Base-by-base conservation (phyloP, 169 alveolate genomes). In the Cryptosporidium meleagridis region DNA sequence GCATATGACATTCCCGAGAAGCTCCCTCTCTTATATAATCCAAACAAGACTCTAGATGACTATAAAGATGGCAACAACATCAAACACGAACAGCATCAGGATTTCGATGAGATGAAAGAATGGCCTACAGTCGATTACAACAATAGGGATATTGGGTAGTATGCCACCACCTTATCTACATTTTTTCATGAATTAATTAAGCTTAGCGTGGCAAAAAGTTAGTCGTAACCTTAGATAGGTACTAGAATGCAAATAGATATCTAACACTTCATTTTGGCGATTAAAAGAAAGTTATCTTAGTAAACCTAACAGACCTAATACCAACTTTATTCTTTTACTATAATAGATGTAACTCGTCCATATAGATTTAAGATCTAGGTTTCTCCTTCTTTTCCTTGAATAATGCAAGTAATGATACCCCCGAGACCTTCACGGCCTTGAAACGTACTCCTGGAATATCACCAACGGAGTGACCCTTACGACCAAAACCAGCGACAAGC, bases 391-490 rank as follows among this genome's bases (percentile, higher is more conserved):
- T 98, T 93, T 97, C 99, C 91, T 95, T 95, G 97, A 96, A 98
- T 55, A 98, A 97, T 41, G 99, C 99, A 70, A 96, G 91, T 52
- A 98, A 95, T 37, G 99, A 96, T 48, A 95, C 97, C 52, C 99
- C 98, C 26, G 99, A 97, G 39, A 98, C 99, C 95, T 98, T 97
- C 72, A 97, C 99, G 62, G 98, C 98, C 97, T 98, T 98, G 97
- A 98, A 99, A 93, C 99, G 98, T 92, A 99, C 99, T 84, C 99
- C 99, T 69, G 99, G 99, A 92, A 99, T 94, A 96, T 99, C 99
- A 84, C 99, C 99, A 91, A 98, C 99, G 84, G 99, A 99, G 95
- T 99, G 99, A 69, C 99, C 99, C 85, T 97, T 94, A 91, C 99
- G 98, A 84, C 99, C 99, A 96, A 99, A 98, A 33, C 99, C 99